phyloP scores from a whole-genome alignment of 371 early-diverging fungal species.

The Dichotomocladium elegans region DNA sequence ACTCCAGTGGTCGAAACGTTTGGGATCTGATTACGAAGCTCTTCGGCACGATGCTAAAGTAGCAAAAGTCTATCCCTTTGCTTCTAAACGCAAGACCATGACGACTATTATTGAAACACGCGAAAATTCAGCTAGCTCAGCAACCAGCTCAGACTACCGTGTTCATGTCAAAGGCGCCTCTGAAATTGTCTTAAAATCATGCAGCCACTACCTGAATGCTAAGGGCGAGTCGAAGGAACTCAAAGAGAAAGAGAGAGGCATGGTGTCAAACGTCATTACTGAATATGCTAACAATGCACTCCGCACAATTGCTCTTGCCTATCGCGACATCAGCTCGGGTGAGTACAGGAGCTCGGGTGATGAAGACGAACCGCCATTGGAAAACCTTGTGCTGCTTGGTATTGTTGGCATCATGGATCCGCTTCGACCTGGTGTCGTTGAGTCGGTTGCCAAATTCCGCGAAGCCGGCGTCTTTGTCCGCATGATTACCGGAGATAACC shows the following conservation, averaged over 20 bases:
- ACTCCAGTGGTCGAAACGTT: slow-evolving; percentile 63
- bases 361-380: slow-evolving; percentile 59
- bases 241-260: slow-evolving; percentile 37
- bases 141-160: slow-evolving; percentile 38
- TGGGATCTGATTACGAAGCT: slow-evolving; percentile 60
- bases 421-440: slow-evolving; percentile 82
- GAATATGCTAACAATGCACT: slow-evolving; percentile 80
- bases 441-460: slow-evolving; percentile 76
- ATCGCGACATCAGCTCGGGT: slow-evolving; percentile 56
- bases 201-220: slow-evolving; percentile 55
- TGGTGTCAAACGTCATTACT: slow-evolving; percentile 61
- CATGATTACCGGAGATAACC: slow-evolving; percentile 97
- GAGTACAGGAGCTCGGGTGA: slow-evolving; percentile 22
- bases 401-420: slow-evolving; percentile 94
- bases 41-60: slow-evolving; percentile 57
- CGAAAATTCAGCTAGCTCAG: slow-evolving; percentile 28
- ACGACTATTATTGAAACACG: slow-evolving; percentile 51
- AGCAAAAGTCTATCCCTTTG: slow-evolving; percentile 71
- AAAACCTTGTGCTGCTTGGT: slow-evolving; percentile 69
- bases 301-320: slow-evolving; percentile 85
- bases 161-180: slow-evolving; percentile 81
- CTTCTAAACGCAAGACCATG: slow-evolving; percentile 84
- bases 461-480: slow-evolving; percentile 91
- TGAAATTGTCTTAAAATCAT: slow-evolving; percentile 71
- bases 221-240: slow-evolving; percentile 54